Evolutionary conservation across 108 stramenopile species (phyloP).

Genomic region (Cyclostephanos invisitatus): DNA sequence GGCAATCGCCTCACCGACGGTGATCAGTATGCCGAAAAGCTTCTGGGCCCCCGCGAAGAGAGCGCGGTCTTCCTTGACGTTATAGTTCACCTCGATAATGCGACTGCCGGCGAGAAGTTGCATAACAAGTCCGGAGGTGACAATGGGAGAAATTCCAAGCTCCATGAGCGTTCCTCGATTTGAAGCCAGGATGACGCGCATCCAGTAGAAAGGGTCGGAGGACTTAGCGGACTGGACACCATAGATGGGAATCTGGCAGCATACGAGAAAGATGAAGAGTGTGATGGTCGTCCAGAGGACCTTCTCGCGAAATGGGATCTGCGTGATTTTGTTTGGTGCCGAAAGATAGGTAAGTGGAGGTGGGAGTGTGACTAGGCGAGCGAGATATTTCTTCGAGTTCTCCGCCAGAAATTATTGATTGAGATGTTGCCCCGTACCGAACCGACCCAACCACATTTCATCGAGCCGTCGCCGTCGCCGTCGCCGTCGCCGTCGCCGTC

Average conservation of each 20-base stretch:
- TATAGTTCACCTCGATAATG: slow-evolving; percentile 99
- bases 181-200: slow-evolving; percentile 99
- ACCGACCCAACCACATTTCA: no score
- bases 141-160: slow-evolving; percentile 97
- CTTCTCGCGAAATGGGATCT: slow-evolving; percentile 97
- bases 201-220: slow-evolving; percentile 99
- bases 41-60: slow-evolving; percentile 98
- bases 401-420: not conserved
- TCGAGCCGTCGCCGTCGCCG: not conserved
- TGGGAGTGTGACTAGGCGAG: not conserved
- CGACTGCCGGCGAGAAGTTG: slow-evolving; percentile 93
- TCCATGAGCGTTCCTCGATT: slow-evolving; percentile 99
- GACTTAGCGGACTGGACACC: slow-evolving; percentile 97
- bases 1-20: slow-evolving; percentile 98
- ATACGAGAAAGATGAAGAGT: slow-evolving; percentile 99
- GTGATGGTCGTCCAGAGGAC: slow-evolving; percentile 98
- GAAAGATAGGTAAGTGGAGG: not conserved
- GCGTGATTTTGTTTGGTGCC: not conserved
- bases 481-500: not conserved
- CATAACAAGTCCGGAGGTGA: slow-evolving; percentile 95
- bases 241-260: slow-evolving; percentile 99
- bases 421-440: no score
- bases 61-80: slow-evolving; percentile 98
- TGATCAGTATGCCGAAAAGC: slow-evolving; percentile 99
- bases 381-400: not conserved